Percentiles rank a stretch among this genome's conserved stretches.
Evolutionary conservation across 1,139 yeast genomes (phyloP).

Genomic region (Blastobotrys capitulatus): DNA sequence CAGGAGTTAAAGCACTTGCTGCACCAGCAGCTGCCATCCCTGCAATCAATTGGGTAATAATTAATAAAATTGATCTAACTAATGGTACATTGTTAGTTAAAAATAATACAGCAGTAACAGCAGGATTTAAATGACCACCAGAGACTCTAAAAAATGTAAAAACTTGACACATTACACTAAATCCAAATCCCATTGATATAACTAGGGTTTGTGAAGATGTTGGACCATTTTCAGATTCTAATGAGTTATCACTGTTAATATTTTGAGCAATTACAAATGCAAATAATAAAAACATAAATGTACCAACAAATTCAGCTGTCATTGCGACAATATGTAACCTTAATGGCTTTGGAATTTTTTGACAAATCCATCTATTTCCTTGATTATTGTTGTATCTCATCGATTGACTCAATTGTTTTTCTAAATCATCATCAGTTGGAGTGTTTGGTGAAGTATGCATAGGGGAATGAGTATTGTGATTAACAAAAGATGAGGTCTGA

Average conservation of each 20-base stretch:
- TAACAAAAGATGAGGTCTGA: too few relatives aligned
- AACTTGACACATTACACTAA: slow-evolving; percentile 73
- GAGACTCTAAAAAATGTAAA: slow-evolving; percentile 73
- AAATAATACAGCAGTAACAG: slow-evolving; percentile 69
- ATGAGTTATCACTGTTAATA: slow-evolving; percentile 43
- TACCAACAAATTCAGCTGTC: slow-evolving; percentile 74
- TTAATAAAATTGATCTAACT: slow-evolving; percentile 60
- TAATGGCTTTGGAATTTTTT: too few relatives aligned
- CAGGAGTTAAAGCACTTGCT: slow-evolving; percentile 83
- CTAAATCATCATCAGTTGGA: too few relatives aligned
- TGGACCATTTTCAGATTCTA: slow-evolving; percentile 49
- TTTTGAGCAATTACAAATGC: slow-evolving; percentile 76
- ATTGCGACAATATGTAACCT: slow-evolving; percentile 51
- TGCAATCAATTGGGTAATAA: slow-evolving; percentile 65
- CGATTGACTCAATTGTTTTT: too few relatives aligned
- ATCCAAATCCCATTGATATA: slow-evolving; percentile 86
- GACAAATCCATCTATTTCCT: too few relatives aligned
- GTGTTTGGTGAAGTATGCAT: too few relatives aligned
- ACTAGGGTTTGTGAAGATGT: slow-evolving; percentile 53
- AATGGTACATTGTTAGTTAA: slow-evolving; percentile 72
- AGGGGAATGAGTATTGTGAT: too few relatives aligned
- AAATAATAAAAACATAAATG: slow-evolving; percentile 75
- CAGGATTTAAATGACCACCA: slow-evolving; percentile 90
- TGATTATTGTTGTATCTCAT: too few relatives aligned
- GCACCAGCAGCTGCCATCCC: slow-evolving; percentile 95